A percentile compares a stretch with the other conserved stretches of the same genome.
phyloP scores from a whole-genome alignment of 2,329 filamentous ascomycete species.

The Cryphonectria naterciae region DNA sequence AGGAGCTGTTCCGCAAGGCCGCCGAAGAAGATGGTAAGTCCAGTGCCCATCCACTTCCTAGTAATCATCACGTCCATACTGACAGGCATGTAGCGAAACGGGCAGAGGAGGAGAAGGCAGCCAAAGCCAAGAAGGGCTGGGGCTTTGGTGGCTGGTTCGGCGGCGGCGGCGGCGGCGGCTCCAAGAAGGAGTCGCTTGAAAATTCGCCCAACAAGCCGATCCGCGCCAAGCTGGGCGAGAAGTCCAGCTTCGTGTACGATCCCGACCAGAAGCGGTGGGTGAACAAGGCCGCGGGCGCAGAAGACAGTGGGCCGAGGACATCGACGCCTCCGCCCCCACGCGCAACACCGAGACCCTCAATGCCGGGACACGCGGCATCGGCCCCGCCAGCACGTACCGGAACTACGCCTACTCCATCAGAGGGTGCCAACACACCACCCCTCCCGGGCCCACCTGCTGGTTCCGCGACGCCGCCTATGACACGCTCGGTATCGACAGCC shows the following conservation, averaged over 20 bases:
- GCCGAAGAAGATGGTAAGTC: constrained; percentile 73
- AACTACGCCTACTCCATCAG: constrained; percentile 25
- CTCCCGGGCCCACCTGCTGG: constrained; percentile 32
- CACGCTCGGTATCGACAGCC: constrained; percentile 52
- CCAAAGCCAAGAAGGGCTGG: constrained; percentile 70
- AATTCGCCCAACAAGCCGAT: constrained; percentile 68
- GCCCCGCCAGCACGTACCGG: constrained; percentile 17
- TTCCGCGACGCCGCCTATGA: constrained; percentile 47
- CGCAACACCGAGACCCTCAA: constrained; percentile 58
- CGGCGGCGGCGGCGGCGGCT: constrained; percentile 57
- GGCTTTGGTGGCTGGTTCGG: constrained; percentile 85
- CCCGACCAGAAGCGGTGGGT: constrained; percentile 97
- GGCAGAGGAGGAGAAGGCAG: constrained; percentile 54
- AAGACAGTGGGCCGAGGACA: constrained; percentile 60
- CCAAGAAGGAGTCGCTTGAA: constrained; percentile 63
- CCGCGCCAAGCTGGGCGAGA: constrained; percentile 89
- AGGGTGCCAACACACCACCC: constrained; percentile 26
- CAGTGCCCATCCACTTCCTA: not conserved
- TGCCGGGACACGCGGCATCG: constrained; percentile 40
- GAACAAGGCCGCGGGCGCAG: constrained; percentile 85
- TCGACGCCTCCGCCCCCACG: constrained; percentile 82
- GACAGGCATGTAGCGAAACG: constrained; percentile 58
- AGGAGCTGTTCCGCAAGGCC: constrained; percentile 82
- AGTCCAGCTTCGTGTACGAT: constrained; percentile 92
- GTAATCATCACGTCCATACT: constrained; percentile 29